phyloP scores from a whole-genome alignment of 108 stramenopile genomes.

The Pseudonitzschia multiseries region DNA sequence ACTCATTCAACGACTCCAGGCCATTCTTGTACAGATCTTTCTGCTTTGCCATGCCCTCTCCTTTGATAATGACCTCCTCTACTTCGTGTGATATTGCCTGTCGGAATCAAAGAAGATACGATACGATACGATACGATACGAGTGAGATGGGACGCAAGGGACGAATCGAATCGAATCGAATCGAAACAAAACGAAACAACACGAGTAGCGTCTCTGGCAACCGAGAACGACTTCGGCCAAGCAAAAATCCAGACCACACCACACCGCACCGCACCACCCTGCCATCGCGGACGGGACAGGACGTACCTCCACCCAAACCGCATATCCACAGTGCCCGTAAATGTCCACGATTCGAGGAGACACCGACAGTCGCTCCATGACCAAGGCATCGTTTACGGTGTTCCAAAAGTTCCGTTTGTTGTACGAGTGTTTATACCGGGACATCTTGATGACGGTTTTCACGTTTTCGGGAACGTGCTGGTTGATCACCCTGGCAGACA shows the following conservation, averaged over 20 bases:
- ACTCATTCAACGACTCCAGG: conserved; percentile 52
- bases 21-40: conserved; percentile 48
- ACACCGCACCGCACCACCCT: too few relatives aligned
- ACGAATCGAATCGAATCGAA: too few relatives aligned
- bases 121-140: not conserved
- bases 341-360: conserved; percentile 68
- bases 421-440: conserved; percentile 39
- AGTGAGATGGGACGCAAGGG: not conserved
- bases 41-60: conserved; percentile 34
- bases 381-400: conserved; percentile 56
- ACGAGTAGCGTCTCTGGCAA: not conserved
- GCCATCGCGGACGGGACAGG: too few relatives aligned
- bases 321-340: conserved; percentile 65
- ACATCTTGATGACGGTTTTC: conserved; percentile 44
- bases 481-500: not conserved
- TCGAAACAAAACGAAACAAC: not conserved
- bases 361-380: conserved; percentile 65
- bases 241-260: not conserved
- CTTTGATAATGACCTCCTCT: conserved; percentile 47
- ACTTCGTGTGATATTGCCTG: conserved; percentile 49
- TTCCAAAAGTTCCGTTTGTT: conserved; percentile 19
- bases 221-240: too few relatives aligned
- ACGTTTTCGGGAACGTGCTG: conserved; percentile 32
- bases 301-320: conserved; percentile 57
- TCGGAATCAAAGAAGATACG: too few relatives aligned